Evolutionary conservation across 2,329 filamentous ascomycete species (phyloP).

Genomic region (Aspergillus phoenicis): DNA sequence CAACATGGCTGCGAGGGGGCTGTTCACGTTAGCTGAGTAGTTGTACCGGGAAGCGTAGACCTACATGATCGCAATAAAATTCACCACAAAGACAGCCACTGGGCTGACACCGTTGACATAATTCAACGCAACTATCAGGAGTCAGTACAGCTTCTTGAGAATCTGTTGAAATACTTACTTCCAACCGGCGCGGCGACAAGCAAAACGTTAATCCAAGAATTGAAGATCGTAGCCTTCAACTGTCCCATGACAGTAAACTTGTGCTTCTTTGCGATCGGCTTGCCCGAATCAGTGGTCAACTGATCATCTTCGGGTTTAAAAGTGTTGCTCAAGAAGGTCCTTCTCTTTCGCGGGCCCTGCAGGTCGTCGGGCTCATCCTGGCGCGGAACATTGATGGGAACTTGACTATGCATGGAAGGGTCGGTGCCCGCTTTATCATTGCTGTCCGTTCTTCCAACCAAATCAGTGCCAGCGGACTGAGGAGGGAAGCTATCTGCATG

Average conservation of each 20-base stretch:
- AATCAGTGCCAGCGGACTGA: slow-evolving; percentile 28
- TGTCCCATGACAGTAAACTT: slow-evolving; percentile 44
- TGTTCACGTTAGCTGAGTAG: slow-evolving; percentile 13
- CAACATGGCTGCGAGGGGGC: slow-evolving; percentile 79
- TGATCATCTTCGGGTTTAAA: slow-evolving; percentile 19
- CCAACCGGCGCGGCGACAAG: slow-evolving; percentile 77
- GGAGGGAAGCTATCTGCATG: slow-evolving; percentile 32
- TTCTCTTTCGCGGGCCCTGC: slow-evolving; percentile 30
- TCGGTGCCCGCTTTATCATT: slow-evolving; percentile 19
- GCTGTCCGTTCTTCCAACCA: slow-evolving; percentile 15
- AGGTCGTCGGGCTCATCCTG: slow-evolving; percentile 19
- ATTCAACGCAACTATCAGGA: slow-evolving; percentile 62
- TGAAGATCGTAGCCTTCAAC: slow-evolving; percentile 70
- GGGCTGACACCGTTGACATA: slow-evolving; percentile 60
- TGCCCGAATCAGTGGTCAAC: slow-evolving; percentile 13
- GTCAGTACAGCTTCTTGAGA: slow-evolving; percentile 9
- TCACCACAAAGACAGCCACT: slow-evolving; percentile 77
- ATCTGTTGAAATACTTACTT: slow-evolving; percentile 40
- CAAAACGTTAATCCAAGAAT: slow-evolving; percentile 84
- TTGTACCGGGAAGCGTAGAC: background rate
- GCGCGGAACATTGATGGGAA: slow-evolving; percentile 35
- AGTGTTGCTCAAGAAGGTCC: slow-evolving; percentile 23
- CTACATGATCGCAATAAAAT: slow-evolving; percentile 85
- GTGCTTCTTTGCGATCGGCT: slow-evolving; percentile 28
- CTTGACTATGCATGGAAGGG: slow-evolving; percentile 32